These are phyloP conservation scores for Pseudocercospora ulei DNA, from an alignment of 2,329 filamentous ascomycete species.

Conservation along the genomic window DNA sequence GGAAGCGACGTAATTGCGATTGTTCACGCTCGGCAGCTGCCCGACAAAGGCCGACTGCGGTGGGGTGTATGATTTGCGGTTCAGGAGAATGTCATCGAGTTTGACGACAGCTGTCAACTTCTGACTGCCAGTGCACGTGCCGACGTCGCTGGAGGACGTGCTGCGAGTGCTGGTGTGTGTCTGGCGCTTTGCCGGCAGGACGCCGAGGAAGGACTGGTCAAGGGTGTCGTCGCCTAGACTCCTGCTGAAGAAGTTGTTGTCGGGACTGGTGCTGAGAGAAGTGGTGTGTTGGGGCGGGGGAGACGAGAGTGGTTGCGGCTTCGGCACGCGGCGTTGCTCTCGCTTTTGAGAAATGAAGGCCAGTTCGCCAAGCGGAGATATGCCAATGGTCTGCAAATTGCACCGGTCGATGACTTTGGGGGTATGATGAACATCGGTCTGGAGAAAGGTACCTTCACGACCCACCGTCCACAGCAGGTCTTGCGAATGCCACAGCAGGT, in stretches of 20 bases:
- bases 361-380: conserved; percentile 51
- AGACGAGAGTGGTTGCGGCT: conserved; percentile 15
- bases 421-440: conserved; percentile 53
- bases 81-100: conserved; percentile 25
- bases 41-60: conserved; percentile 27
- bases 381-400: conserved; percentile 48
- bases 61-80: conserved; percentile 27
- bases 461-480: conserved; percentile 57
- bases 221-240: conserved; percentile 49
- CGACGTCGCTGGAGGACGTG: conserved; percentile 14
- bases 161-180: conserved; percentile 15
- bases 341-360: conserved; percentile 48
- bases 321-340: conserved; percentile 34
- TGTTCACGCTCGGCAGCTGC: conserved; percentile 21
- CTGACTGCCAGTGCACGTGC: conserved; percentile 13
- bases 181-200: conserved; percentile 24
- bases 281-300: conserved; percentile 13
- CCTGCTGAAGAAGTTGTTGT: conserved; percentile 33
- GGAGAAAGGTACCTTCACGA: conserved; percentile 51
- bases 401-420: conserved; percentile 51
- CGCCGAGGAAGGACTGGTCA: conserved; percentile 48
- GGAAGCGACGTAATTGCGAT: conserved; percentile 16
- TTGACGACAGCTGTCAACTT: conserved; percentile 29
- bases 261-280: conserved; percentile 27
- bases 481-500: conserved; percentile 55